Evolutionary conservation across 495 filamentous ascomycete genomes (phyloP).

Genomic region (Aspergillus egyptiacus): DNA sequence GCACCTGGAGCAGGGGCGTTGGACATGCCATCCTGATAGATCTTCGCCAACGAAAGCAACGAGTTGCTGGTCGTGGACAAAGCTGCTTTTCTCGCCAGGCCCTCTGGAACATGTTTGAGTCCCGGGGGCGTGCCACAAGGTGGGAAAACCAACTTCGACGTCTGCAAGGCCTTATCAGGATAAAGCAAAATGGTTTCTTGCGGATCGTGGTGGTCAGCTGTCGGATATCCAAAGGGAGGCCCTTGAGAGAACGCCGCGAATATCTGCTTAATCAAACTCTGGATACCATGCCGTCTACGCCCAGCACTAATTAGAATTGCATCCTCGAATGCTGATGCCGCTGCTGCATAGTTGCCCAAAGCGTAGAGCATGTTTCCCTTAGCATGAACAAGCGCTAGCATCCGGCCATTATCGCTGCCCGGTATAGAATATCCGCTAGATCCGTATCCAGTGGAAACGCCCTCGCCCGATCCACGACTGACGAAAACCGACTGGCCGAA

Average conservation of each 20-base stretch:
- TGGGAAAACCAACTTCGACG: slow-evolving; percentile 78
- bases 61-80: slow-evolving; percentile 95
- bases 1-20: slow-evolving; percentile 50
- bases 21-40: slow-evolving; percentile 97
- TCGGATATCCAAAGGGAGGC: slow-evolving; percentile 24
- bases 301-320: slow-evolving; percentile 86
- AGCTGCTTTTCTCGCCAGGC: slow-evolving; percentile 69
- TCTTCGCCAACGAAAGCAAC: slow-evolving; percentile 89
- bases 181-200: slow-evolving; percentile 69
- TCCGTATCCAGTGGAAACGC: slow-evolving; percentile 54
- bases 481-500: slow-evolving; percentile 21
- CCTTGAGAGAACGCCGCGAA: slow-evolving; percentile 60
- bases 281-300: slow-evolving; percentile 62
- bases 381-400: slow-evolving; percentile 86
- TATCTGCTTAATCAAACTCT: slow-evolving; percentile 74
- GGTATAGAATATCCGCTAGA: slow-evolving; percentile 83
- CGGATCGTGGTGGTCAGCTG: slow-evolving; percentile 21
- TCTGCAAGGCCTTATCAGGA: slow-evolving; percentile 78
- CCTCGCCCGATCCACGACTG: slow-evolving; percentile 27
- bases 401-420: slow-evolving; percentile 85
- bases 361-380: slow-evolving; percentile 99
- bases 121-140: slow-evolving; percentile 77
- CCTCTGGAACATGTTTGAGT: slow-evolving; percentile 66
- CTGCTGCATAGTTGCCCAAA: slow-evolving; percentile 73
- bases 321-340: slow-evolving; percentile 90